Evolutionary conservation across 495 filamentous ascomycete genomes (phyloP).

Genomic region (Trypethelium eluteriae): DNA sequence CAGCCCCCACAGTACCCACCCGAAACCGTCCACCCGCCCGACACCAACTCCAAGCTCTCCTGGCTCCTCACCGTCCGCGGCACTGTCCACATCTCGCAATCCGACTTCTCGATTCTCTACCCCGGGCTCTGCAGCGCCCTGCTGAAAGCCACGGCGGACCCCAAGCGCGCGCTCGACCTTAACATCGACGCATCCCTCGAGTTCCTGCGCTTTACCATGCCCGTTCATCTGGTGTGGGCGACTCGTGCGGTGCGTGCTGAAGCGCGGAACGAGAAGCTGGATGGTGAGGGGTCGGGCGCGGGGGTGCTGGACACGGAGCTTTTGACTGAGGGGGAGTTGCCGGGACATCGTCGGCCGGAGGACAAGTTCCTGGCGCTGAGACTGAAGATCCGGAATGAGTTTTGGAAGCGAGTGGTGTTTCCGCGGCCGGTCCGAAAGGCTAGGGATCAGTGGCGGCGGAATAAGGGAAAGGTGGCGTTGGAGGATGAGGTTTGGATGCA

Average conservation of each 20-base stretch:
- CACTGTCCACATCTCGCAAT: slow-evolving; percentile 50
- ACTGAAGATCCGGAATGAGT: slow-evolving; percentile 25
- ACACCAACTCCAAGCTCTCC: slow-evolving; percentile 26
- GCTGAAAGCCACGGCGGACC: slow-evolving; percentile 52
- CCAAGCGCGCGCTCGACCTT: slow-evolving; percentile 48
- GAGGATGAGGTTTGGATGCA: slow-evolving; percentile 30
- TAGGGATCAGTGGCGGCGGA: slow-evolving; percentile 11
- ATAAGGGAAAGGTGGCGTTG: slow-evolving; percentile 12
- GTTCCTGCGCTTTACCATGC: slow-evolving; percentile 26
- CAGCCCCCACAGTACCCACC: slow-evolving; percentile 36
- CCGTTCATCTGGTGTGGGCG: slow-evolving; percentile 19
- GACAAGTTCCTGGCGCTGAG: slow-evolving; percentile 21
- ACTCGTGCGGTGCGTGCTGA: slow-evolving; percentile 25
- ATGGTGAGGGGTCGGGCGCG: neutral
- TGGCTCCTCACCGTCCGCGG: slow-evolving; percentile 56
- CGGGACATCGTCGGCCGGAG: slow-evolving; percentile 18
- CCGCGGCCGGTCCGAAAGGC: slow-evolving; percentile 20
- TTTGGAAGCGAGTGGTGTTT: slow-evolving; percentile 21
- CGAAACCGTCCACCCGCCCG: neutral
- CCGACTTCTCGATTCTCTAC: slow-evolving; percentile 55
- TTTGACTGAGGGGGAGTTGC: slow-evolving; percentile 17
- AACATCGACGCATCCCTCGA: slow-evolving; percentile 44
- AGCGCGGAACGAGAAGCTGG: neutral
- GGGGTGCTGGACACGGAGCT: slow-evolving; percentile 20
- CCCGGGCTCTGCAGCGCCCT: slow-evolving; percentile 46